Evolutionary conservation across 179 eudicot species (phyloP), one percentile per base, ranked within the genome.

Genomic region (Amaranthus tricolor): DNA sequence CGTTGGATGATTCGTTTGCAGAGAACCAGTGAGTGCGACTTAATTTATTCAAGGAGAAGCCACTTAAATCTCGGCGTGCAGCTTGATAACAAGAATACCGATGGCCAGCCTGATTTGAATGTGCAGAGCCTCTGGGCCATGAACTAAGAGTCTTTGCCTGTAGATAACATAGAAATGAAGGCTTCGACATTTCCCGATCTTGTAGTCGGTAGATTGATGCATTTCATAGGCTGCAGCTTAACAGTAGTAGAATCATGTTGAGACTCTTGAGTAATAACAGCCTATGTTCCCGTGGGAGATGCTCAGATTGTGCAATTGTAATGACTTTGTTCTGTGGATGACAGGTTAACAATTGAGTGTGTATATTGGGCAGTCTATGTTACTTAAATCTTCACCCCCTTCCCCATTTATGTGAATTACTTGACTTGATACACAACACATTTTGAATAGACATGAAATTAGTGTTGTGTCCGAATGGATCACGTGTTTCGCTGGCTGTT

Each of bases 41-140:
- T 75, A 7, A 61, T 74, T 49, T 74, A 74, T 68, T 72, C 78
- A 19, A 75, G 78, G 17, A 74, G 75, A 79, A 79, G 65, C 71
- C 68, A 79, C 53, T 49, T 69, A 71, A 74, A 62, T 68, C 73
- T 66, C 0, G 70, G 69, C 2, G 24, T 64, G 9, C 17, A 47
- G 65, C 19, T 19, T 16, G 61, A 78, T 63, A 68, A 60, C 54
- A 21, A 44, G 43, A 73, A 75, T 54, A 74, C 21, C 14, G 56
- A 52, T n/a, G 6, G 65, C 13, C 71, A 55, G 19, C 53, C 61
- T 7, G 60, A 55, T 69, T 60, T 65, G 71, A 49, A 55, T 55
- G 40, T 56, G 45, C 12, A 55, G 24, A 62, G 77, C 43, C 57
- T 57, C 12, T 49, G 60, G 71, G 71, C 58, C 21, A 48, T 31